Base-by-base conservation (phyloP, 73 alveolate genomes). In the Paramecium bursaria region DNA sequence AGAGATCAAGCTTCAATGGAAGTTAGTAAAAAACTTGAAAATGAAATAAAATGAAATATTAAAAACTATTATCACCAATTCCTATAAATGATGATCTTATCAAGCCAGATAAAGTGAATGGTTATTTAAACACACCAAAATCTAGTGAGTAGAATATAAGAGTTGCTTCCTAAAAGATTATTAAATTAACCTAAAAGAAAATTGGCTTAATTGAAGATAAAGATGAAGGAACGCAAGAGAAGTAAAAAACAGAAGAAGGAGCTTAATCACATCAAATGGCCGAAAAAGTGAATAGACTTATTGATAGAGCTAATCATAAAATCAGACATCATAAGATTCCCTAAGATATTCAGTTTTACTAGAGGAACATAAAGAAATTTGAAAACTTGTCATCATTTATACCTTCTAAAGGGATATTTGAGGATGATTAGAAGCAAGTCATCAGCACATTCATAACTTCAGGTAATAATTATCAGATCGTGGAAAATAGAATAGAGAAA, bases 281-380 rank as follows among this genome's bases (percentile, higher is more conserved):
- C 15, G 76, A 57, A 17, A 57, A 57, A 10, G 76, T 57, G 47
- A 57, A 57, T 3, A 57, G 33, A 22, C 33, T 57, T 3, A 67
- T 67, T 15, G 82, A 42, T 7, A 67, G 27, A 26, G 21, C 30
- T n/a, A 11, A 67, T 23, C 17, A 42, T 42, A 67, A 67, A 19
- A 21, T 67, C 25, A 67, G 44, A n/a, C 82, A 67, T 67, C 7
- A 67, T 39, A 15, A 67, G 19, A 42, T 67, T 19, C 82, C 82
- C 1, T 25, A 67, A 47, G 82, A 67, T 67, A 57, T 67, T 7
- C n/a, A 67, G 60, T 67, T 67, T 39, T 67, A 67, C 33, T 14
- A 35, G 50, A 67, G 82, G 44, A 67, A 67, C 21, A 67, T 67
- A 26, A 67, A 67, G 44, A 67, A 67, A 25, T 67, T 67, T 67